Percentiles rank a stretch among this genome's conserved stretches.
These are phyloP conservation scores for Penicillium crustosum DNA, from an alignment of 2,329 filamentous ascomycete genomes.

Conservation along the genomic window DNA sequence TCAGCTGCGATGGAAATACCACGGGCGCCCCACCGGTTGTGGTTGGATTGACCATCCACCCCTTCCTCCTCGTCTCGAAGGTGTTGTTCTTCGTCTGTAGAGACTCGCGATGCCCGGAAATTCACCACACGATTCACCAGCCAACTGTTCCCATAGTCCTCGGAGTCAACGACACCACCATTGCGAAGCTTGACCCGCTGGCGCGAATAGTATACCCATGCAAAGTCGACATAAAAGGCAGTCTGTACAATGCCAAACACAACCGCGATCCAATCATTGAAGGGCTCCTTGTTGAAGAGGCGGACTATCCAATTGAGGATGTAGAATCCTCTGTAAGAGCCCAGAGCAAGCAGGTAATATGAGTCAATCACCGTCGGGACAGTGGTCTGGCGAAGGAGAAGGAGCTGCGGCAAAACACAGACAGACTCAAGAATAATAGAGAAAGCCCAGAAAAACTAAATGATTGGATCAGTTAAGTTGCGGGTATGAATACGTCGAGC, in stretches of 20 bases:
- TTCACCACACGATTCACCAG: conserved; percentile 77
- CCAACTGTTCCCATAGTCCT: conserved; percentile 84
- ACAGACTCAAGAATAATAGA: conserved; percentile 90
- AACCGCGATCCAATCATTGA: conserved; percentile 70
- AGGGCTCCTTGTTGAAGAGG: conserved; percentile 57
- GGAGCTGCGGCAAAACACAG: conserved; percentile 84
- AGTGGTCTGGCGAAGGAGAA: conserved; percentile 89
- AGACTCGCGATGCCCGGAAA: conserved; percentile 32
- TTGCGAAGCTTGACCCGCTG: conserved; percentile 90
- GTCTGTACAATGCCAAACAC: conserved; percentile 90
- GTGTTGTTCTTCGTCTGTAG: conserved; percentile 41
- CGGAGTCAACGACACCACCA: conserved; percentile 84
- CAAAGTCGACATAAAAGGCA: conserved; percentile 86
- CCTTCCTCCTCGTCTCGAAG: conserved; percentile 34
- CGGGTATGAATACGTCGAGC: background rate
- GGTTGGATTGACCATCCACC: conserved; percentile 26
- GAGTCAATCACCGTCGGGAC: conserved; percentile 95
- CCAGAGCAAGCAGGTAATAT: conserved; percentile 87
- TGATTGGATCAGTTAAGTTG: background rate
- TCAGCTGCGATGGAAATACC: conserved; percentile 62
- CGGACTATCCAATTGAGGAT: conserved; percentile 87
- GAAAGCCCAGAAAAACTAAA: conserved; percentile 78
- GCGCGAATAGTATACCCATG: conserved; percentile 92
- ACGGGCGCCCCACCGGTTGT: conserved; percentile 56
- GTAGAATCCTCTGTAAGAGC: conserved; percentile 85